These are phyloP conservation scores for Waltergamsia citrina DNA, from an alignment of 2,329 filamentous ascomycete species.

Conservation along the genomic window DNA sequence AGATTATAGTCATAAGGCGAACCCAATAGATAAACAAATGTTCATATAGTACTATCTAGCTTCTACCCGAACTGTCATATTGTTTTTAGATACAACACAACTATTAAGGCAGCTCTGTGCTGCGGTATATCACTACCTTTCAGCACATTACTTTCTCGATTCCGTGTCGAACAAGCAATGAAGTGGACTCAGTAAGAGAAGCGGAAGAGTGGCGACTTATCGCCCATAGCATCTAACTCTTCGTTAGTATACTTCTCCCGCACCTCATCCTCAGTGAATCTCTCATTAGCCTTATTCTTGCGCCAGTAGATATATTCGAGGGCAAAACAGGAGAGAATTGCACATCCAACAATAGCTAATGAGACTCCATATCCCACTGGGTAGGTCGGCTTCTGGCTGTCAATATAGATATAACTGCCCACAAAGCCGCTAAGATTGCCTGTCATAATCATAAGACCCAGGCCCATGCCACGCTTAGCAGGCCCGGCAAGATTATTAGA, in stretches of 20 bases:
- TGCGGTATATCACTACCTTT: too few species aligned
- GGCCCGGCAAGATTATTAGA: slow-evolving; percentile 63
- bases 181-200: too few species aligned
- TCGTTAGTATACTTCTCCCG: slow-evolving; percentile 8
- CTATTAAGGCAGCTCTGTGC: too few species aligned
- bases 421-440: slow-evolving; percentile 45
- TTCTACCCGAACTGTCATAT: too few species aligned
- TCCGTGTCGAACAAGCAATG: too few species aligned
- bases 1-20: too few species aligned
- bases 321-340: slow-evolving; percentile 11
- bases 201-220: slow-evolving; percentile 11
- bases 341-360: slow-evolving; percentile 13
- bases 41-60: too few species aligned
- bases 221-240: slow-evolving; percentile 8
- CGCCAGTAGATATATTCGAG: slow-evolving; percentile 14
- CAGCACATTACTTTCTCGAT: too few species aligned
- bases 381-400: slow-evolving; percentile 12
- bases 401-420: slow-evolving; percentile 5
- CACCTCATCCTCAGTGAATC: slow-evolving; percentile 11
- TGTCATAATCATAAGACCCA: slow-evolving; percentile 53
- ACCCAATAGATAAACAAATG: too few species aligned
- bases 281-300: slow-evolving; percentile 11
- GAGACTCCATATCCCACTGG: slow-evolving; percentile 18
- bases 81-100: too few species aligned
- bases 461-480: slow-evolving; percentile 54